phyloP scores from a whole-genome alignment of 495 filamentous ascomycete species.

The Trichoderma parareesei region DNA sequence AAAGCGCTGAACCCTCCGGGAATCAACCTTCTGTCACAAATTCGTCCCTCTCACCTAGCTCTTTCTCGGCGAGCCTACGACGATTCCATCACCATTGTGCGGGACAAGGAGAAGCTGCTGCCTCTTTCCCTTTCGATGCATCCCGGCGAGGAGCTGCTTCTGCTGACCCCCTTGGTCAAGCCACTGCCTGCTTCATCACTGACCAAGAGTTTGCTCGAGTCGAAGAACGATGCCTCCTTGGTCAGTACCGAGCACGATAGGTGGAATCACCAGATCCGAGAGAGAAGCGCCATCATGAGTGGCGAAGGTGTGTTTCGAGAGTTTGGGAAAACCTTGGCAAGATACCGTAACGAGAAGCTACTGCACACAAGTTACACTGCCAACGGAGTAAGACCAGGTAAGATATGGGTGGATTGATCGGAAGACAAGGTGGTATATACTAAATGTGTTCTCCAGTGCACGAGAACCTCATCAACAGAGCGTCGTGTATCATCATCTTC shows the following conservation, averaged over 20 bases:
- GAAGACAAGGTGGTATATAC: background rate
- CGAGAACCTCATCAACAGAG: constrained; percentile 80
- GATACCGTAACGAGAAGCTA: constrained; percentile 71
- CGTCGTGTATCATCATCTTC: constrained; percentile 75
- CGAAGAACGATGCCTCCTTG: constrained; percentile 21
- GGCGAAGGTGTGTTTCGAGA: constrained; percentile 84
- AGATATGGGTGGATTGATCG: constrained; percentile 5
- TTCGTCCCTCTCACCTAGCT: constrained; percentile 69
- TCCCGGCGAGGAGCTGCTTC: constrained; percentile 71
- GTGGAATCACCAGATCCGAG: constrained; percentile 45
- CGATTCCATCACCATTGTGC: constrained; percentile 74
- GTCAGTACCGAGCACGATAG: constrained; percentile 37
- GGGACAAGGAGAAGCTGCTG: constrained; percentile 70
- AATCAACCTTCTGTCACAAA: constrained; percentile 58
- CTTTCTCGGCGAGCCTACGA: constrained; percentile 80
- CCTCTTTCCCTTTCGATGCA: constrained; percentile 70
- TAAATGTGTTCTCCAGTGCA: constrained; percentile 45
- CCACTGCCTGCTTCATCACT: constrained; percentile 75
- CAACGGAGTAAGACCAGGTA: constrained; percentile 70
- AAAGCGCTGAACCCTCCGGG: constrained; percentile 75
- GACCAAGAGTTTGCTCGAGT: constrained; percentile 44
- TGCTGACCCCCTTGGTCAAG: constrained; percentile 79
- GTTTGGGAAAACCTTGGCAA: constrained; percentile 69
- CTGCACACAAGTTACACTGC: constrained; percentile 88
- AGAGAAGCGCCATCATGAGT: constrained; percentile 60